phyloP scores from a whole-genome alignment of 768 basidiomycete genomes.

The Tremella fuciformis region DNA sequence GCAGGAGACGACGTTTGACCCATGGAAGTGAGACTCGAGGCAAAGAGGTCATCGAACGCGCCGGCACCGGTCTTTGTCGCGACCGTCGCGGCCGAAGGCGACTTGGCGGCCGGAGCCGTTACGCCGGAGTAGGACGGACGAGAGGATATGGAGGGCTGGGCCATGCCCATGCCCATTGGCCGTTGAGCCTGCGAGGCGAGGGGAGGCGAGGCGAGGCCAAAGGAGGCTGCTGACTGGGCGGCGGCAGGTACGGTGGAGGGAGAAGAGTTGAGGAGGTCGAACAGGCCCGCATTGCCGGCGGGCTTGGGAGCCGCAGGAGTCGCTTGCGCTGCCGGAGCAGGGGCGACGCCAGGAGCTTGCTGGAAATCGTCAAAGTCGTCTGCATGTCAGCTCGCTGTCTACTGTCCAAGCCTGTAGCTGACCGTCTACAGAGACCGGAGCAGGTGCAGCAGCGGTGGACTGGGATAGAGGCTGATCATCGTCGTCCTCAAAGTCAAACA shows the following conservation, averaged over 20 bases:
- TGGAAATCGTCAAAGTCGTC: constrained; percentile 58
- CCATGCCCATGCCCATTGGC: constrained; percentile 14
- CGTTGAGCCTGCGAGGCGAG: constrained; percentile 1
- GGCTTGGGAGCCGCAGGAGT: constrained; percentile 13
- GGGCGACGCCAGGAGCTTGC: constrained; percentile 30
- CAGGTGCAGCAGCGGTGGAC: background rate
- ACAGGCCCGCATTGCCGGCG: constrained; percentile 42
- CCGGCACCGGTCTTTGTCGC: constrained; percentile 55
- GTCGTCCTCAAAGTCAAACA: constrained; percentile 71
- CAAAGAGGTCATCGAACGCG: constrained; percentile 83
- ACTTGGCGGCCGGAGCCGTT: constrained; percentile 15
- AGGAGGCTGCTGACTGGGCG: constrained; percentile 15
- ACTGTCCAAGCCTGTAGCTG: background rate
- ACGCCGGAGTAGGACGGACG: constrained; percentile 46
- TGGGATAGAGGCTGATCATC: background rate
- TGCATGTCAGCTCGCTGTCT: constrained; percentile 21
- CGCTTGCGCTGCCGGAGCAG: constrained; percentile 23
- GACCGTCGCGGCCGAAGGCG: constrained; percentile 49
- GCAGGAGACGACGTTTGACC: constrained; percentile 14
- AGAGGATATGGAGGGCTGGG: constrained; percentile 55
- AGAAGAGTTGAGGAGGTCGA: constrained; percentile 47
- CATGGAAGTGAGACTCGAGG: constrained; percentile 64
- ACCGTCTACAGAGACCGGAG: background rate
- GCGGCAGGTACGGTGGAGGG: constrained; percentile 23
- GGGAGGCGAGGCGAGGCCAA: constrained; percentile 5